Base-by-base conservation (phyloP, 2,329 filamentous ascomycete species). In the Arthrobotrys entomopaga region DNA sequence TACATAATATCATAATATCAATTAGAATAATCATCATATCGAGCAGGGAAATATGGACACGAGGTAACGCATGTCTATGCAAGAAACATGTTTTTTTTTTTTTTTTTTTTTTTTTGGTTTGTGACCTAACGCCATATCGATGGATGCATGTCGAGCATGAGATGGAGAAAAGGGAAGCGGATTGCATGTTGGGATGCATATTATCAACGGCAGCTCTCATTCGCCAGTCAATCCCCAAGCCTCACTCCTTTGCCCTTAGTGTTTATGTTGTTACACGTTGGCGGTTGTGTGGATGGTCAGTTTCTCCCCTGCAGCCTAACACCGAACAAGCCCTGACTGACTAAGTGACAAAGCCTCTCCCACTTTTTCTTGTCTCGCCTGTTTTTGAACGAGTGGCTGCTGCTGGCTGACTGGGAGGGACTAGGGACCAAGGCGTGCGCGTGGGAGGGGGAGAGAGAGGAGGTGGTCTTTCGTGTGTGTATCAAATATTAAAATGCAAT, bases 251-350 rank as follows among this genome's bases (percentile, higher is more conserved):
- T 58, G 7, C 3, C 10, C 3, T 4, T n/a, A 10, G 22, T 29
- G 46, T 50, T n/a, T 46, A 57, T 42, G 40, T 57, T 70, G 65
- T 57, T 70, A 70, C 65, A 70, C 65, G 57, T 70, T 70, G 65
- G 65, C 65, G 65, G 49, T 56, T 43, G 49, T 26, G 38, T 50
- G 50, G 57, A 63, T 49, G 56, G 49, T 49, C 56, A n/a, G 56
- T 61, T 56, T 49, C 40, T 57, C 65, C 57, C 57, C 57, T 63
- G 65, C 65, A 70, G 49, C 49, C 57, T 61, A 46, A 49, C 26
- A 29, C 29, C 29, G 29, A 34, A 34, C 29, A 34, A 34, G 29
- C 6, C 29, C 29, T 34, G 29, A 34, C 29, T 34, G 7, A 8
- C 29, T 34, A 34, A 34, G 29, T 34, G 29, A 34, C 29, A 34